Percentiles rank a stretch among this genome's conserved stretches.
Evolutionary conservation across 257 asterid species (phyloP).

Genomic region (Voacanga thouarsii): DNA sequence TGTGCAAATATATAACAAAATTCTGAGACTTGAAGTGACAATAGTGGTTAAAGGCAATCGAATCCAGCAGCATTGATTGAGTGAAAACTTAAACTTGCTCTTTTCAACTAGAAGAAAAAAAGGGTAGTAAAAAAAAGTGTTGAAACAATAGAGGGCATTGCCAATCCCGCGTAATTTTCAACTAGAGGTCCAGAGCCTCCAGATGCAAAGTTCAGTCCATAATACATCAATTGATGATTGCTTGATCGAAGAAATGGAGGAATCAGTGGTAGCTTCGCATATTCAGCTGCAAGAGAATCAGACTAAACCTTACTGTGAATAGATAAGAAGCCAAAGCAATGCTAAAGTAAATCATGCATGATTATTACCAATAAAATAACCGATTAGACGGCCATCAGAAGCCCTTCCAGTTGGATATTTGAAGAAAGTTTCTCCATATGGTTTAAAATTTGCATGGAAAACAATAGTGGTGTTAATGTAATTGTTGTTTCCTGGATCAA

Average conservation of each 20-base stretch:
- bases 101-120: no score
- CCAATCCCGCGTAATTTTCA: slow-evolving; percentile 50
- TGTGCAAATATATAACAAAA: no score
- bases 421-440: slow-evolving; percentile 57
- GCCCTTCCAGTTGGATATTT: slow-evolving; percentile 62
- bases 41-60: no score
- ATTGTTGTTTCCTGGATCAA: slow-evolving; percentile 71
- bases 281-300: slow-evolving; percentile 37
- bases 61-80: no score
- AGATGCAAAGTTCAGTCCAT: slow-evolving; percentile 67
- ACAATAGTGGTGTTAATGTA: slow-evolving; percentile 60
- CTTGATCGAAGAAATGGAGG: slow-evolving; percentile 40
- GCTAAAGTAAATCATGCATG: not conserved
- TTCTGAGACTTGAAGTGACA: no score
- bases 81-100: no score
- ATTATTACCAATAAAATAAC: slow-evolving; percentile 50
- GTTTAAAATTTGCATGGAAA: slow-evolving; percentile 59
- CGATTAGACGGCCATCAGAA: slow-evolving; percentile 63
- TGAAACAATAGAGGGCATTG: not conserved
- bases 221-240: slow-evolving; percentile 18
- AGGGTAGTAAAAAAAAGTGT: no score
- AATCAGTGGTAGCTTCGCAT: slow-evolving; percentile 47
- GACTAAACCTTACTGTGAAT: not conserved
- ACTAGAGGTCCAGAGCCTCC: slow-evolving; percentile 64
- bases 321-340: not conserved